Conservation (phyloP, 2,329 filamentous ascomycete species). For the Botrytis sinoallii region DNA sequence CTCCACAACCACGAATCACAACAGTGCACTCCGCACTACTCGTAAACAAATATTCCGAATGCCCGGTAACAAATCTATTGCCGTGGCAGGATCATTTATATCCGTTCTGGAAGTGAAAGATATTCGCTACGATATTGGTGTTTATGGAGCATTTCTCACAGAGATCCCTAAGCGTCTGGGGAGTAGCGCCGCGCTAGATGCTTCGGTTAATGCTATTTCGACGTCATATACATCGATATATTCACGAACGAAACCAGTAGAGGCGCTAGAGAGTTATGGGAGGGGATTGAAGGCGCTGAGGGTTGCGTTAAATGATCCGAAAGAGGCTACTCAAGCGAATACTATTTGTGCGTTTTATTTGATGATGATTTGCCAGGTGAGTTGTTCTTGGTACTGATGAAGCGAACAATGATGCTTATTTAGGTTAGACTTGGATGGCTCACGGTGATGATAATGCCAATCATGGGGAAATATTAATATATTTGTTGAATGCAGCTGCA, state of each 20-base stretch:
- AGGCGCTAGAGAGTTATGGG: not conserved
- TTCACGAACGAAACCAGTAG: not conserved
- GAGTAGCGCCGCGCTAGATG: not conserved
- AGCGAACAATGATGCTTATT: not conserved
- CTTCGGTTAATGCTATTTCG: not conserved
- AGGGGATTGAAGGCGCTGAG: not conserved
- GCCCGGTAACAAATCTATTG: not conserved
- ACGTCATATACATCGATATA: not conserved
- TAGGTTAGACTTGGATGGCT: not conserved
- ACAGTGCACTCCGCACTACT: not conserved
- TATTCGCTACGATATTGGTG: not conserved
- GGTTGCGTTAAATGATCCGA: conserved; percentile 1
- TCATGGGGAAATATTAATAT: not conserved
- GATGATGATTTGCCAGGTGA: conserved; percentile 15
- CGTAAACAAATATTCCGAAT: not conserved
- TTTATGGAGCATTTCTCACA: not conserved
- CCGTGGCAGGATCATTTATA: not conserved
- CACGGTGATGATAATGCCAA: not conserved
- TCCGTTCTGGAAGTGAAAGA: conserved; percentile 2
- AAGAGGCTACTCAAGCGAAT: not conserved
- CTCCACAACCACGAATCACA: not conserved
- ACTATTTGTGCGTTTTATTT: conserved; percentile 17
- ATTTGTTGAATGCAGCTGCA: not conserved
- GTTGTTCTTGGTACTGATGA: not conserved
- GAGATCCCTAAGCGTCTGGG: not conserved